A percentile compares a stretch with the other conserved stretches of the same genome.
Evolutionary conservation across 495 filamentous ascomycete genomes (phyloP).

Genomic region (Echria macrotheca): DNA sequence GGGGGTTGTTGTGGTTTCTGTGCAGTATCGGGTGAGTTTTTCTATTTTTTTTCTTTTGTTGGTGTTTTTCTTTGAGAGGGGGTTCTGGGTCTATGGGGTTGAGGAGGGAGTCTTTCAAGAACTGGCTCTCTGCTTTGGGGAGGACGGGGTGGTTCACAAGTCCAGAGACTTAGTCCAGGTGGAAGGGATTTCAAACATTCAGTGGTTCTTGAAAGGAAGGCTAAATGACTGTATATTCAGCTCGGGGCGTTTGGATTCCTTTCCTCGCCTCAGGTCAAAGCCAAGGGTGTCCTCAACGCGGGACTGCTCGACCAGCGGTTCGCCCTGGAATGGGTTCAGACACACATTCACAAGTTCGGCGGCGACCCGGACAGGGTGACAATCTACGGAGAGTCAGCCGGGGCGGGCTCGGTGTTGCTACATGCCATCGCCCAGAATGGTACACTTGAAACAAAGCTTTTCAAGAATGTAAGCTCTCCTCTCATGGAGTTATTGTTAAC

Average conservation of each 20-base stretch:
- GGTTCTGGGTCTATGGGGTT: no score
- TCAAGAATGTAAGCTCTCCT: constrained; percentile 13
- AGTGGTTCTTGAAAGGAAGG: no score
- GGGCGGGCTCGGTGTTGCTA: constrained; percentile 31
- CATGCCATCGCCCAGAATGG: constrained; percentile 17
- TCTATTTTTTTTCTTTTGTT: constrained; percentile 22
- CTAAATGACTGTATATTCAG: no score
- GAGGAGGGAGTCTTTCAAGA: no score
- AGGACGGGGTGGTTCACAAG: no score
- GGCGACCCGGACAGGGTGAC: constrained; percentile 40
- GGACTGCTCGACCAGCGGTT: constrained; percentile 41
- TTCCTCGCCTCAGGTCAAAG: constrained; percentile 15
- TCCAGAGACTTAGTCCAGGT: no score
- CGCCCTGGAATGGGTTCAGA: constrained; percentile 44
- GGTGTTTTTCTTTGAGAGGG: no score
- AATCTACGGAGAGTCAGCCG: constrained; percentile 45
- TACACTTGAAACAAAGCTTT: background rate
- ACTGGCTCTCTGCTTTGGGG: no score
- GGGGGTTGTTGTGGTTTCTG: constrained; percentile 25
- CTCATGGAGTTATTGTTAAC: background rate
- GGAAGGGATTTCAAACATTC: no score
- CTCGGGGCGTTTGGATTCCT: constrained; percentile 25
- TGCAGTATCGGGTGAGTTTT: constrained; percentile 25
- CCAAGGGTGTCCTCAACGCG: constrained; percentile 38
- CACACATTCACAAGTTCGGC: constrained; percentile 52